Conservation (phyloP, 2,329 filamentous ascomycete species). For the Mollisiaceae sp. region DNA sequence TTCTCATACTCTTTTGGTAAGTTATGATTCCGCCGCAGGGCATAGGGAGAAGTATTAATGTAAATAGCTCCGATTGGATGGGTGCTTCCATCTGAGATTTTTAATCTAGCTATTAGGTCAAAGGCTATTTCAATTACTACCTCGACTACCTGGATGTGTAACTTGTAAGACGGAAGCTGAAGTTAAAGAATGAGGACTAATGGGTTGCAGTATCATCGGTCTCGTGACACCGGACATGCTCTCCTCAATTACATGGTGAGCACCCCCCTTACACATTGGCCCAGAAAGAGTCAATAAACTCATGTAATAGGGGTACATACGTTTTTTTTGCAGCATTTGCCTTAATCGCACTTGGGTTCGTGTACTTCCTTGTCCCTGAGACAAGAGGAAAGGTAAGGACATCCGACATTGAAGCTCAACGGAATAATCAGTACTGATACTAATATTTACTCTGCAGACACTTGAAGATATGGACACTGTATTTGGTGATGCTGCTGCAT, state of each 20-base stretch:
- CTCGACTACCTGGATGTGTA: conserved; percentile 62
- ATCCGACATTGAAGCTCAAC: background rate
- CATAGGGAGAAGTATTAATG: no score
- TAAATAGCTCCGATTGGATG: conserved; percentile 57
- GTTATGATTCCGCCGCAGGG: background rate
- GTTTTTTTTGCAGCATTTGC: conserved; percentile 65
- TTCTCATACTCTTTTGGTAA: conserved; percentile 39
- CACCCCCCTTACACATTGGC: background rate
- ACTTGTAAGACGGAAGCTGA: conserved; percentile 48
- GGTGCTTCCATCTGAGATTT: conserved; percentile 63
- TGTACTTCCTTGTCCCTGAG: conserved; percentile 62
- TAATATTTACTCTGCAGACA: conserved; percentile 37
- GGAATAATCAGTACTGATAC: background rate
- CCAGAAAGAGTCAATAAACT: background rate
- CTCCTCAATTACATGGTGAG: conserved; percentile 49
- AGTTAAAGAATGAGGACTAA: background rate
- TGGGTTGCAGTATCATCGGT: conserved; percentile 44
- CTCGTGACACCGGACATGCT: conserved; percentile 63
- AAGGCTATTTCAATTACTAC: conserved; percentile 67
- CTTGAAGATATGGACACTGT: conserved; percentile 62
- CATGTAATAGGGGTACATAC: conserved; percentile 52
- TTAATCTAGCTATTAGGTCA: conserved; percentile 60
- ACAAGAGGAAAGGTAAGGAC: conserved; percentile 51
- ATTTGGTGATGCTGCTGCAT: conserved; percentile 48
- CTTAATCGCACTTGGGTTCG: conserved; percentile 53